Base-by-base conservation (phyloP, 2,329 filamentous ascomycete species). In the Leptographium galeiforme region DNA sequence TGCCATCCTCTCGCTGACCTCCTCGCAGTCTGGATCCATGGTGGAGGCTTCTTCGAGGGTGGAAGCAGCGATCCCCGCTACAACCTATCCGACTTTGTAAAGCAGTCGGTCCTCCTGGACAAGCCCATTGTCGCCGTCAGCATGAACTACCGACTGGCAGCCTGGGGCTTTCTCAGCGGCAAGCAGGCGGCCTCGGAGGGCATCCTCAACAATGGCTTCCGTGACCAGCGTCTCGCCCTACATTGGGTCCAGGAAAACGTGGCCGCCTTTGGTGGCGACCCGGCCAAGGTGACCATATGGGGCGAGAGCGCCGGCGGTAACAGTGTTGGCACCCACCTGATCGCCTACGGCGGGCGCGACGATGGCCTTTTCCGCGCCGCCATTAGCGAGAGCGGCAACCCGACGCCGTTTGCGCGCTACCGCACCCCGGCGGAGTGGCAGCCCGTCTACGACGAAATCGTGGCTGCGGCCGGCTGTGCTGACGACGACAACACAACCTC, bases 31-130 rank as follows among this genome's bases (percentile, higher is more conserved):
- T 83, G 78, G 77, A 78, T 82, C 50, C 72, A 41, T 16, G 50
- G 53, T 34, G 53, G 53, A 13, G 53, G 50, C 7, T 48, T 52
- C 11, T 36, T 68, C 50, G 65, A 61, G 57, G 74, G 73, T 2
- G 68, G 69, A 11, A 52, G 68, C 63, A 18, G 58, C 57, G 71
- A 77, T 48, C 62, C 70, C n/a, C 69, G 76, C 36, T 83, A 82
- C 63, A 82, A 84, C 59, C 68, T 81, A 53, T 77, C 75, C 12
- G 78, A 74, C 55, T 73, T 84, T 48, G 76, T 84, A 0, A 57
- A 67, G 36, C 66, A 70, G 55, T 66, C 70, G 19, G 63, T 69
- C 32, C 57, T 63, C 4, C 70, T 72, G 12, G 67, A 67, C 50
- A 69, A 71, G 45, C 72, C 70, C 0, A 69, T 76, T 53, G 68